Evolutionary conservation across 2,329 filamentous ascomycete species (phyloP), one percentile per base, ranked within the genome.

Genomic region (Pseudogymnoascus pannorum): DNA sequence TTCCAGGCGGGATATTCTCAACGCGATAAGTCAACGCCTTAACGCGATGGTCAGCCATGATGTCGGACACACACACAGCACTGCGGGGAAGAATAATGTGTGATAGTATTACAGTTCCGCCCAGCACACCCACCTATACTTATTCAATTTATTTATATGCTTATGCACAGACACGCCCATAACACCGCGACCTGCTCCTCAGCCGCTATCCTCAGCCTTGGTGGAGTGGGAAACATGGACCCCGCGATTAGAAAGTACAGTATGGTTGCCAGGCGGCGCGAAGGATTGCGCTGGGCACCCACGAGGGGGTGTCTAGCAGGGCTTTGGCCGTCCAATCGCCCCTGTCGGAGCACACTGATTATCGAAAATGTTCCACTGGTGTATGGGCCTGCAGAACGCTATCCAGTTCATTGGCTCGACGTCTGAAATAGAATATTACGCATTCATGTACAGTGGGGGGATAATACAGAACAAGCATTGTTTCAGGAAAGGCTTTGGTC

Each of bases 1-100:
- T 54, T 35, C 48, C 44, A 8, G 36, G 16, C 7, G 61, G 61
- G 14, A 63, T 63, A 20, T 63, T 63, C 44, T 63, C 59, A 11
- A 63, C 59, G n/a, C 61, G 61, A 48, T 42, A 60, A 24, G 59
- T 57, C 48, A 20, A 12, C 9, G 48, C 48, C 48, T 54, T 54
- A 12, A 54, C 48, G 26, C 26, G 48, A 14, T 54, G 48, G 26
- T 54, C 48, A 20, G 48, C 26, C 48, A 54, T 54, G 48, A 20
- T 31, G 48, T 54, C 48, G 29, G 22, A 16, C n/a, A 11, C 42
- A 24, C 40, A 14, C 22, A 48, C 22, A 8, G 7, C 42, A 29
- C 42, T 24, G 22, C 42, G 22, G 42, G 44, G 44, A 42, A 42
- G 16, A 40, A 24, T 31, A 26, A 16, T 51, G 44, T 48, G 22